A percentile compares a stretch with the other conserved stretches of the same genome.
phyloP scores from a whole-genome alignment of 345 rosid genomes.

The Eucalyptus lansdowneana region DNA sequence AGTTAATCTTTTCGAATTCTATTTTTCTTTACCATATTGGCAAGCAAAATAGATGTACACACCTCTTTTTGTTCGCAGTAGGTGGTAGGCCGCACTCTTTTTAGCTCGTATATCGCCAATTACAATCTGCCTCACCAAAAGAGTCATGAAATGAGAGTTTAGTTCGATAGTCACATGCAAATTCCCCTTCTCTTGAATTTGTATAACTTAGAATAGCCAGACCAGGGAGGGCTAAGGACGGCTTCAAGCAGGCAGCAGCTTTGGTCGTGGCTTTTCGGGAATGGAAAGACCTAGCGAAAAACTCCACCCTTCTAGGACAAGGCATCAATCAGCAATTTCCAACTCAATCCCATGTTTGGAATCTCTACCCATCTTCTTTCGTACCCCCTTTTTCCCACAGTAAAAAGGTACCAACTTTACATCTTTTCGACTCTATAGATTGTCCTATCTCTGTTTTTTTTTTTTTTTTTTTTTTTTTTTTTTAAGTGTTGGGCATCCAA shows the following conservation, averaged over 20 bases:
- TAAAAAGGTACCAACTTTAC: neutral
- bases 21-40: neutral
- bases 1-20: neutral
- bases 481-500: neutral
- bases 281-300: neutral
- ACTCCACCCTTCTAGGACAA: neutral
- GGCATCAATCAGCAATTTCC: neutral
- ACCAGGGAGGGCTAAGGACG: neutral
- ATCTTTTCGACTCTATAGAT: neutral
- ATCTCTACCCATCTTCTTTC: neutral
- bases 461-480: neutral
- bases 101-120: neutral
- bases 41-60: neutral
- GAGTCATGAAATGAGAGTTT: neutral
- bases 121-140: neutral
- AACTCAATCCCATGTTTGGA: neutral
- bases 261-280: neutral
- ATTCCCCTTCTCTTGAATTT: neutral
- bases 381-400: neutral
- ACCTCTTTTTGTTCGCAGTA: neutral
- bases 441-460: fast-evolving
- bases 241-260: neutral
- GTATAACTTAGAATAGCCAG: neutral
- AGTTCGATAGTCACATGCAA: neutral
- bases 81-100: neutral